Evolutionary conservation across 108 stramenopile species (phyloP), one percentile per base, ranked within the genome.

Genomic region (Schizochytrium sp.): DNA sequence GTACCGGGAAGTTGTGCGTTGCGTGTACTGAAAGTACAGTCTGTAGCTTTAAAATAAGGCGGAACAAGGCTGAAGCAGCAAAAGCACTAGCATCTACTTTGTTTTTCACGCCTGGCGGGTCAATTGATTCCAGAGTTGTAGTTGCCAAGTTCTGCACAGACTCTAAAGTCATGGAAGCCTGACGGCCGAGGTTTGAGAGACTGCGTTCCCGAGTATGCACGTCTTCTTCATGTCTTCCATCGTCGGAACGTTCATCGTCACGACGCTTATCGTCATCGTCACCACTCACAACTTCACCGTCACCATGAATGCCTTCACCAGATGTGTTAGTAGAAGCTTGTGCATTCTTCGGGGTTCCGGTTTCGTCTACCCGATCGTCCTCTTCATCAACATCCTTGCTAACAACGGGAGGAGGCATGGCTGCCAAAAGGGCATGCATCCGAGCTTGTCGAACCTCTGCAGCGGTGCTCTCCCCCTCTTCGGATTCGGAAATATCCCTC

Each of bases 391-490:
- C 76, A 83, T 83, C 76, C 47, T 83, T 55, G 2, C 76, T 28
- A 5, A 83, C 76, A 10, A 83, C 76, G 2, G 76, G 76, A 10
- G 76, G 76, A 47, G 76, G 76, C 76, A 83, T 83, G 3, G 76
- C 76, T 5, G 76, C 47, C 47, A 83, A 28, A 49, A 83, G 76
- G 47, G 76, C 76, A 28, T 83, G 76, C 76, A 83, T 83, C 76
- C 76, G 49, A n/a, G 47, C 5, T 83, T 83, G 50, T 2, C 76
- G 76, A n/a, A 83, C 76, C 4, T 83, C 53, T 13, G 76, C 53
- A 49, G 28, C 28, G 28, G 28, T 28, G 28, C 28, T 28, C 28
- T 28, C 28, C 28, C 28, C 28, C 19, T 19, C 19, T 0, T 17
- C 59, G n/a, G 19, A 19, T 19, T 60, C 59, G 19, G 19, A 17